phyloP scores from a whole-genome alignment of 768 basidiomycete species.

The Macrolepiota albuminosa region DNA sequence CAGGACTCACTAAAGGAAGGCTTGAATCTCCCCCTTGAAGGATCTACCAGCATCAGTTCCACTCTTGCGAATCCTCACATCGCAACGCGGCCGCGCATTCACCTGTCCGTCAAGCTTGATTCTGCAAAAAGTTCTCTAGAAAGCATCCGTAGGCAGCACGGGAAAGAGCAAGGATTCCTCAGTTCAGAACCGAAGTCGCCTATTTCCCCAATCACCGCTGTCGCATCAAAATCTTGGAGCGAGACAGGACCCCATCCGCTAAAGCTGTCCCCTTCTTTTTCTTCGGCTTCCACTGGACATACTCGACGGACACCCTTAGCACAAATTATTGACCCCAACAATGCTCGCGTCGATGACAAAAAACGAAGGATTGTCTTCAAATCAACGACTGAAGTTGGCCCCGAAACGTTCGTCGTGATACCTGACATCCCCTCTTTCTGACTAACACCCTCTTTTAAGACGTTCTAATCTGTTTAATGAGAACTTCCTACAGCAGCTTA shows the following conservation, averaged over 20 bases:
- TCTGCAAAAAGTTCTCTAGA: background rate
- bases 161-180: slow-evolving; percentile 24
- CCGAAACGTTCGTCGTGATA: slow-evolving; percentile 8
- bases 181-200: slow-evolving; percentile 12
- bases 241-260: slow-evolving; percentile 31
- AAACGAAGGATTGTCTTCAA: slow-evolving; percentile 30
- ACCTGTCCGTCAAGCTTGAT: background rate
- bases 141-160: slow-evolving; percentile 15
- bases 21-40: slow-evolving; percentile 39
- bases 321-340: slow-evolving; percentile 21
- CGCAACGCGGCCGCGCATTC: background rate
- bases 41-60: slow-evolving; percentile 31
- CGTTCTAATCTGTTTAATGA: slow-evolving; percentile 27
- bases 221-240: slow-evolving; percentile 54
- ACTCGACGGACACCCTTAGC: slow-evolving; percentile 32
- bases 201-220: slow-evolving; percentile 11
- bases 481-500: slow-evolving; percentile 37
- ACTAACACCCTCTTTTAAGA: slow-evolving; percentile 11
- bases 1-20: slow-evolving; percentile 47
- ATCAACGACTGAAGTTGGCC: slow-evolving; percentile 24
- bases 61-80: slow-evolving; percentile 12
- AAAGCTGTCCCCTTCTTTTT: slow-evolving; percentile 34
- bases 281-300: slow-evolving; percentile 37
- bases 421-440: slow-evolving; percentile 1
- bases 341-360: slow-evolving; percentile 22